Conservation (phyloP, 495 filamentous ascomycete genomes). For the Recurvomyces mirabilis region DNA sequence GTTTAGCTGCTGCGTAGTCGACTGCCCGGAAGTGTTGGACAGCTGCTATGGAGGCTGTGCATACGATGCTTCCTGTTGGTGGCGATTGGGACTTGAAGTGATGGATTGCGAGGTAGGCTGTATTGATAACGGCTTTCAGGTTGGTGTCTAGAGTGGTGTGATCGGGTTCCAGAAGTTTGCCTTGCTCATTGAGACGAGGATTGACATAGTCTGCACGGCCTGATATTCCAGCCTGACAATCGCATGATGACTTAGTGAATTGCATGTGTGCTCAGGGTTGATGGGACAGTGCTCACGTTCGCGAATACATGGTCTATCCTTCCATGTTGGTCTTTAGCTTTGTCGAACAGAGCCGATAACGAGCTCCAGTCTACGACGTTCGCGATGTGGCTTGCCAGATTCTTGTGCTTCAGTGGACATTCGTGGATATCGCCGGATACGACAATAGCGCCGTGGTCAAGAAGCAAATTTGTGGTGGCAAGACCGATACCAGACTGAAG, state of each 20-base stretch:
- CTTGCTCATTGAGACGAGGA: constrained; percentile 15
- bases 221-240: constrained; percentile 22
- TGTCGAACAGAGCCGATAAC: constrained; percentile 22
- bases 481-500: constrained; percentile 13
- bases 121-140: constrained; percentile 25
- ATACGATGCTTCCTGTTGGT: constrained; percentile 21
- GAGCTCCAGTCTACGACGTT: constrained; percentile 23
- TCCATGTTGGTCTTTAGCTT: constrained; percentile 18
- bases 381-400: constrained; percentile 23
- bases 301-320: constrained; percentile 29
- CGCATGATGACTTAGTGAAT: neutral
- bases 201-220: constrained; percentile 25
- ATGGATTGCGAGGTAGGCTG: constrained; percentile 25
- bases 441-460: constrained; percentile 5
- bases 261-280: neutral
- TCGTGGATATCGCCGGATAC: constrained; percentile 13
- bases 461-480: constrained; percentile 10
- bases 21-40: constrained; percentile 17
- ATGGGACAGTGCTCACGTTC: constrained; percentile 20
- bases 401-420: neutral
- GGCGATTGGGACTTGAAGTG: constrained; percentile 21
- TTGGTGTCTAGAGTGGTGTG: constrained; percentile 25
- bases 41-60: constrained; percentile 23
- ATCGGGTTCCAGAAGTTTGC: constrained; percentile 21
- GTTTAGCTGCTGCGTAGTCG: constrained; percentile 25